phyloP scores from a whole-genome alignment of 495 filamentous ascomycete species.

The Tuber melanosporum region DNA sequence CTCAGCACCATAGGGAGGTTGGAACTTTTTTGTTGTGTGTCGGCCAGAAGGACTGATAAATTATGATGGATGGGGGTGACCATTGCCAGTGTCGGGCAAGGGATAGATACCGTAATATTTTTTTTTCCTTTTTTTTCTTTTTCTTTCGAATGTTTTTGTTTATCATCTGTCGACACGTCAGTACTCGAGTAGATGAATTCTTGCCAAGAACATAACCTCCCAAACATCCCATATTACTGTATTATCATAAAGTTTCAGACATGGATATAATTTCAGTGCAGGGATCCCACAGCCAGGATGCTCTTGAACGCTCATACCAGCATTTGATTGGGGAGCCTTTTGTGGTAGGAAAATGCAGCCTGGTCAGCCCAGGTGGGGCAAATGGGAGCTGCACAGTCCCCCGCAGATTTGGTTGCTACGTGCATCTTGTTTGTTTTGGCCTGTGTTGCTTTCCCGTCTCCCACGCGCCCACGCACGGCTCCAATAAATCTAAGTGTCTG shows the following conservation, averaged over 20 bases:
- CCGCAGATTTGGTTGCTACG: background rate
- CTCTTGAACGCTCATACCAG: background rate
- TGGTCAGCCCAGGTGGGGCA: background rate
- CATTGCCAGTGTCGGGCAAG: background rate
- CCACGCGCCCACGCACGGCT: background rate
- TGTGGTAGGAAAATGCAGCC: background rate
- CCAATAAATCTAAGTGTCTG: constrained; percentile 1
- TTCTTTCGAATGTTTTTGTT: constrained; percentile 9
- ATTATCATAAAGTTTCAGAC: background rate
- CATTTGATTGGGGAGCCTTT: background rate
- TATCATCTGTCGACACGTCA: background rate
- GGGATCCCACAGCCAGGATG: background rate
- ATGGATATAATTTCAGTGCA: background rate
- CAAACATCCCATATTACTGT: background rate
- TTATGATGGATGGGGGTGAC: background rate
- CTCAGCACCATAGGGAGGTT: background rate
- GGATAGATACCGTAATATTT: background rate
- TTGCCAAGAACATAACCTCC: background rate
- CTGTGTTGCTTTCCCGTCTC: constrained; percentile 1
- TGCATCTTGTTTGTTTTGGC: constrained; percentile 4
- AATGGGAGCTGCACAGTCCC: constrained; percentile 2
- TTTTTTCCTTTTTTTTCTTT: background rate
- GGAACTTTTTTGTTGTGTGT: background rate
- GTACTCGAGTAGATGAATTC: background rate
- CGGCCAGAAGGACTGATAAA: background rate